Evolutionary conservation across 345 rosid genomes (phyloP).

Genomic region (Gossypium stocksii): DNA sequence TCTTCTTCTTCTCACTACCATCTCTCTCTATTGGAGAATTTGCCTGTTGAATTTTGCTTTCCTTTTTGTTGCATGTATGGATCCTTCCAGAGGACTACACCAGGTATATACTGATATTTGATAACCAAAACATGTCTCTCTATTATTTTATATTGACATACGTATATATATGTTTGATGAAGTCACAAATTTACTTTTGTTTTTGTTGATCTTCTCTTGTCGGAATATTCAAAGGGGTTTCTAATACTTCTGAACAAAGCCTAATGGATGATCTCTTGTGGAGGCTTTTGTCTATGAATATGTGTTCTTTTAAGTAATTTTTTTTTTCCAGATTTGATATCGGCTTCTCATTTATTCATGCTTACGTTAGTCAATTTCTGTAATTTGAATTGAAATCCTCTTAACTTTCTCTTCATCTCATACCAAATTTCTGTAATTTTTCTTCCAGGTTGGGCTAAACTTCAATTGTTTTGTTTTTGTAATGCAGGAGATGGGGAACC

Average conservation of each 20-base stretch:
- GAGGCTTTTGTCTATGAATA: background rate
- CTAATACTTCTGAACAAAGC: background rate
- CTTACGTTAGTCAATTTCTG: background rate
- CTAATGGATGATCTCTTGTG: background rate
- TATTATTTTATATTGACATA: background rate
- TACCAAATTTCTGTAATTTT: background rate
- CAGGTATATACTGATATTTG: conserved; percentile 34
- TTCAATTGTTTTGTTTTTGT: background rate
- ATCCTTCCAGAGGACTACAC: conserved; percentile 46
- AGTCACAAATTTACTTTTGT: background rate
- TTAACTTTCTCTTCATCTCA: background rate
- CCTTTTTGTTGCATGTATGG: conserved; percentile 52
- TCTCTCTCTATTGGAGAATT: background rate
- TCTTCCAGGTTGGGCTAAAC: background rate
- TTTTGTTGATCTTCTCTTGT: background rate
- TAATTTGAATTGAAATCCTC: background rate
- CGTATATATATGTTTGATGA: background rate
- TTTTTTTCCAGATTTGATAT: background rate
- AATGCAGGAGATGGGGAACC: conserved; percentile 47
- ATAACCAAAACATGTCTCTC: too few species aligned
- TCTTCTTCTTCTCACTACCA: background rate
- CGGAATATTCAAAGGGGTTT: background rate
- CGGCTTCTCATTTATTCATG: background rate
- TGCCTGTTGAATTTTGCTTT: conserved; percentile 5
- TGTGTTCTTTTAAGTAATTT: background rate